Evolutionary conservation across 208 protist genomes (phyloP).

Genomic region (Crithidia bombi): DNA sequence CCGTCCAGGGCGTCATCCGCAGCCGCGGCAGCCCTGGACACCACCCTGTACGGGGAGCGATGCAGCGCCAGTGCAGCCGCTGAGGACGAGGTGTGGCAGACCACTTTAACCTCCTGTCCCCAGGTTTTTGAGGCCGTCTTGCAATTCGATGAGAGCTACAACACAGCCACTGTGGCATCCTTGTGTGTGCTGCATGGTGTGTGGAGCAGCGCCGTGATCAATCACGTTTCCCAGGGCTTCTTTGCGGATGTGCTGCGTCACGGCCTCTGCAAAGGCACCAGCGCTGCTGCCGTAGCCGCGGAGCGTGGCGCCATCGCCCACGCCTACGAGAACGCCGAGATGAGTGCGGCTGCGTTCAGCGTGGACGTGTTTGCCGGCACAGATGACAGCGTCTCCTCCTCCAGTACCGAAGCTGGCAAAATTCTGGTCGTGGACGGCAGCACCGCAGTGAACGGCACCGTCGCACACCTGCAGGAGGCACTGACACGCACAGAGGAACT

Average conservation of each 20-base stretch:
- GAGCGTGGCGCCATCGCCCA: constrained; percentile 32
- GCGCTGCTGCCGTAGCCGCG: constrained; percentile 16
- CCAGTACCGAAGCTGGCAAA: background rate
- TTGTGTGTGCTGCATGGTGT: constrained; percentile 27
- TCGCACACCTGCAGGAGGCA: background rate
- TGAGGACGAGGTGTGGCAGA: background rate
- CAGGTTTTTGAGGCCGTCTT: background rate
- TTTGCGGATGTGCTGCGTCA: constrained; percentile 24
- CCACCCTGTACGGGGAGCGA: constrained; percentile 3
- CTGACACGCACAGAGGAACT: background rate
- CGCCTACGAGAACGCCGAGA: constrained; percentile 6
- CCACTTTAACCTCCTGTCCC: constrained; percentile 2
- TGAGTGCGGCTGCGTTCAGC: background rate
- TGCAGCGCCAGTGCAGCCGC: background rate
- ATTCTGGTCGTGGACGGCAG: background rate
- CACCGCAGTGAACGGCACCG: background rate
- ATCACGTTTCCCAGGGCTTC: constrained; percentile 12
- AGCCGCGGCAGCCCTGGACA: background rate
- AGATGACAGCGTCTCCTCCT: background rate
- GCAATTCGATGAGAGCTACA: background rate
- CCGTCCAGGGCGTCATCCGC: no score
- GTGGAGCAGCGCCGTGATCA: background rate
- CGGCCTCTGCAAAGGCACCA: constrained; percentile 20
- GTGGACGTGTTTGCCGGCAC: constrained; percentile 19
- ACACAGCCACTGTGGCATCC: constrained; percentile 8